Evolutionary conservation across 2,329 filamentous ascomycete genomes (phyloP).

Genomic region (Berkeleyomyces rouxiae): DNA sequence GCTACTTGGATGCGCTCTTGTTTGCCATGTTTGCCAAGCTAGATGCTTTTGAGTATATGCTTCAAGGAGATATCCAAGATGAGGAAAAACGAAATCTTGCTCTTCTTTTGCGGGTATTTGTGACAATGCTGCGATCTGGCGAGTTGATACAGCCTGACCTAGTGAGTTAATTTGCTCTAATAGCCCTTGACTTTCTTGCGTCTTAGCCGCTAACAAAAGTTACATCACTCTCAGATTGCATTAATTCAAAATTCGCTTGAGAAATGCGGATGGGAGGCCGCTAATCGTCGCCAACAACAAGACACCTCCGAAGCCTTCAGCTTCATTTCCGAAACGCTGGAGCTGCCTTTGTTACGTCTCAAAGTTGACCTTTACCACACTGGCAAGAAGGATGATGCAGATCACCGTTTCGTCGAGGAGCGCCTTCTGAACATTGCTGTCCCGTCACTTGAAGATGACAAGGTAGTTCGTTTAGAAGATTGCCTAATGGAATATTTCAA

Average conservation of each 20-base stretch:
- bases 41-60: slow-evolving; percentile 81
- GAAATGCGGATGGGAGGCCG: slow-evolving; percentile 79
- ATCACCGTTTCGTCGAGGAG: slow-evolving; percentile 91
- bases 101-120: slow-evolving; percentile 72
- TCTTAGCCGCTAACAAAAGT: neutral
- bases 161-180: slow-evolving; percentile 29
- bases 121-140: slow-evolving; percentile 76
- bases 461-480: slow-evolving; percentile 65
- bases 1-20: slow-evolving; percentile 77
- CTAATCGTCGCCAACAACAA: slow-evolving; percentile 62
- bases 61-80: slow-evolving; percentile 61
- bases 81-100: slow-evolving; percentile 55
- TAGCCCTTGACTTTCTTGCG: neutral
- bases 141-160: slow-evolving; percentile 74
- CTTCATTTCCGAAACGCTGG: slow-evolving; percentile 80
- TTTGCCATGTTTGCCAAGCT: slow-evolving; percentile 93
- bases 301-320: slow-evolving; percentile 92
- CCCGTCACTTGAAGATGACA: slow-evolving; percentile 54
- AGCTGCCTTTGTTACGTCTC: slow-evolving; percentile 71
- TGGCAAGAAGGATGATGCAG: slow-evolving; percentile 68
- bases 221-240: slow-evolving; percentile 40
- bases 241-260: slow-evolving; percentile 68
- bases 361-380: slow-evolving; percentile 93
- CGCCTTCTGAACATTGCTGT: slow-evolving; percentile 79
- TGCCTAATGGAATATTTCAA: slow-evolving; percentile 94